A percentile compares a stretch with the other conserved stretches of the same genome.
Evolutionary conservation across 345 rosid genomes (phyloP).

Genomic region (Moringa oleifera): DNA sequence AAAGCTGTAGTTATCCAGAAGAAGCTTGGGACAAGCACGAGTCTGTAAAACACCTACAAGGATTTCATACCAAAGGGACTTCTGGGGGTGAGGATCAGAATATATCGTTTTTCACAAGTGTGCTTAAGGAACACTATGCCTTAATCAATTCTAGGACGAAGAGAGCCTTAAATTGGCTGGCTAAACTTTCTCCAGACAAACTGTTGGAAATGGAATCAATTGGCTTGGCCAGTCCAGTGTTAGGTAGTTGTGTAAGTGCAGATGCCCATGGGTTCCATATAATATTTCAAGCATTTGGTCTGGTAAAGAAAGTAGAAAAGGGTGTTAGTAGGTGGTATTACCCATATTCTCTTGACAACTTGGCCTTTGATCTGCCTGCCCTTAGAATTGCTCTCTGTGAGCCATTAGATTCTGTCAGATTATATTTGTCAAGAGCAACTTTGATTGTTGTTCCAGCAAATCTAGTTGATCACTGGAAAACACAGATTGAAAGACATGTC

Average conservation of each 20-base stretch:
- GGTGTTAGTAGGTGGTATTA: slow-evolving; percentile 69
- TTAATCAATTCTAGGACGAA: slow-evolving; percentile 42
- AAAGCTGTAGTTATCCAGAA: slow-evolving; percentile 68
- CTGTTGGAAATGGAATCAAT: slow-evolving; percentile 79
- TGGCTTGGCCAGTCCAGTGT: slow-evolving; percentile 66
- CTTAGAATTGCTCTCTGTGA: slow-evolving; percentile 67
- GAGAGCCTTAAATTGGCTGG: slow-evolving; percentile 82
- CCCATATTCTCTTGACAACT: slow-evolving; percentile 59
- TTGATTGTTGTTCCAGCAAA: slow-evolving; percentile 88
- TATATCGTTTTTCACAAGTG: slow-evolving; percentile 62
- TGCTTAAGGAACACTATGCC: slow-evolving; percentile 62
- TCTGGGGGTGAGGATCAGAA: slow-evolving; percentile 56
- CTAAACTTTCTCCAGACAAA: slow-evolving; percentile 53
- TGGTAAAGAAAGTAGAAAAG: slow-evolving; percentile 54
- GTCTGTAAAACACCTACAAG: slow-evolving; percentile 60
- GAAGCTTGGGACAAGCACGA: slow-evolving; percentile 62
- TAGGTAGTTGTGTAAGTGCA: slow-evolving; percentile 36
- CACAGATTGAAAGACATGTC: slow-evolving; percentile 82
- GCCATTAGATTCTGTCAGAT: slow-evolving; percentile 68
- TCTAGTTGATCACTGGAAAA: slow-evolving; percentile 89
- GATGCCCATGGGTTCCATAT: slow-evolving; percentile 41
- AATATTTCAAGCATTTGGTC: slow-evolving; percentile 85
- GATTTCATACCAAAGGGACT: slow-evolving; percentile 64
- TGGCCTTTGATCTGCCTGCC: slow-evolving; percentile 85
- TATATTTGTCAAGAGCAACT: slow-evolving; percentile 89